Conservation (phyloP, 2,329 filamentous ascomycete genomes). For the Colletotrichum plurivorum region DNA sequence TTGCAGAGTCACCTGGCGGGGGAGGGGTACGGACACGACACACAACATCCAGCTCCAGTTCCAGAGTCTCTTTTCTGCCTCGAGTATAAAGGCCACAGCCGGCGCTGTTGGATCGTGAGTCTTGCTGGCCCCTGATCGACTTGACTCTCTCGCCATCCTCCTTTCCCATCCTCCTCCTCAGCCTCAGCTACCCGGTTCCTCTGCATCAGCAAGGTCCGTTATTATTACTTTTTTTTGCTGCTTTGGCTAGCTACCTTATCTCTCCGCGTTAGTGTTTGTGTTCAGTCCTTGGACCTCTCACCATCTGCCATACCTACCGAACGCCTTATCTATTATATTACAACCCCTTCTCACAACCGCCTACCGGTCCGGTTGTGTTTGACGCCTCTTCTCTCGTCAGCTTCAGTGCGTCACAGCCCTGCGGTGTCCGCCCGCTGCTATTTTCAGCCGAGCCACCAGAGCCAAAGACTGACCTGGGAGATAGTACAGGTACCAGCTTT, state of each 20-base stretch:
- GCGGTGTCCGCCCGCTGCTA: slow-evolving; percentile 31
- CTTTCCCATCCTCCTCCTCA: neutral
- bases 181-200: slow-evolving; percentile 9
- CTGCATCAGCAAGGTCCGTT: slow-evolving; percentile 7
- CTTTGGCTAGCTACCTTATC: neutral
- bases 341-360: neutral
- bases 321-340: slow-evolving; percentile 6
- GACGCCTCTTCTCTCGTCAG: slow-evolving; percentile 18
- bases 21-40: slow-evolving; percentile 8
- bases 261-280: neutral
- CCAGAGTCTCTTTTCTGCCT: neutral
- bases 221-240: slow-evolving; percentile 1
- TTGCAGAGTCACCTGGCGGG: slow-evolving; percentile 32
- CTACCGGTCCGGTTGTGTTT: neutral
- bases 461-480: neutral
- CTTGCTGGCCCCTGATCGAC: slow-evolving; percentile 20
- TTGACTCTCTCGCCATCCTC: slow-evolving; percentile 6
- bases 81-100: slow-evolving; percentile 27
- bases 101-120: slow-evolving; percentile 35
- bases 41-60: too few species aligned
- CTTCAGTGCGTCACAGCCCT: slow-evolving; percentile 31
- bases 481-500: neutral
- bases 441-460: slow-evolving; percentile 37
- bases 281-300: slow-evolving; percentile 6
- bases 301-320: neutral